These are phyloP conservation scores for Astrothelium macrocarpum DNA, from an alignment of 495 filamentous ascomycete genomes.

Conservation along the genomic window DNA sequence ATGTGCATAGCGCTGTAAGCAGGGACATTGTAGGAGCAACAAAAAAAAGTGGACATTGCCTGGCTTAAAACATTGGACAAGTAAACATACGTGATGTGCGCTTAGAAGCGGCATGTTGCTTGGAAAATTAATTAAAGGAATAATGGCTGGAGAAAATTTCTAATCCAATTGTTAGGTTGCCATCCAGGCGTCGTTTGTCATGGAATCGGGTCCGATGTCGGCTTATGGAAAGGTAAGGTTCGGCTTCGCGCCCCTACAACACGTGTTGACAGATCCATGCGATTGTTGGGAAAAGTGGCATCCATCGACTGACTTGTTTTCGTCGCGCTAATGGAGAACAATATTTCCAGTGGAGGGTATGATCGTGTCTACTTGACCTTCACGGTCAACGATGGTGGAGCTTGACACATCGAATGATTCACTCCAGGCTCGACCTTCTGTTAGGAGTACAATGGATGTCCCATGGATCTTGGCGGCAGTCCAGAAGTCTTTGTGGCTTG, in stretches of 20 bases:
- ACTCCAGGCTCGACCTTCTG: conserved; percentile 18
- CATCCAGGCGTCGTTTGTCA: not conserved
- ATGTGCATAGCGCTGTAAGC: no score
- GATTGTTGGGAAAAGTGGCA: conserved; percentile 1
- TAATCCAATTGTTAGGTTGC: not conserved
- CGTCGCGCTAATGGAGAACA: not conserved
- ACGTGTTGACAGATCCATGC: not conserved
- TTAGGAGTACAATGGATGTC: conserved; percentile 13
- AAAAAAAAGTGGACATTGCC: no score
- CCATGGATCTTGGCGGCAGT: not conserved
- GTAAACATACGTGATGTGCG: not conserved
- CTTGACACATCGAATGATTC: conserved; percentile 12
- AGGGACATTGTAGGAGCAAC: no score
- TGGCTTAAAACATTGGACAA: not conserved
- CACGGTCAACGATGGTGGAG: conserved; percentile 5
- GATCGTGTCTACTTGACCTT: conserved; percentile 2
- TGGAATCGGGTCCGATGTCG: not conserved
- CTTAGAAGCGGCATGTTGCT: not conserved
- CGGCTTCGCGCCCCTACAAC: not conserved
- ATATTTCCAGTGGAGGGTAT: conserved; percentile 1
- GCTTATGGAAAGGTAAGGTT: not conserved
- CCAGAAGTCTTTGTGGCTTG: conserved; percentile 2
- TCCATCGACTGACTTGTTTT: not conserved
- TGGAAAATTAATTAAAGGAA: not conserved
- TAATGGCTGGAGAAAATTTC: not conserved